Percentiles rank a stretch among this genome's conserved stretches.
phyloP scores from a whole-genome alignment of 495 filamentous ascomycete genomes.

The Talaromyces proteolyticus region DNA sequence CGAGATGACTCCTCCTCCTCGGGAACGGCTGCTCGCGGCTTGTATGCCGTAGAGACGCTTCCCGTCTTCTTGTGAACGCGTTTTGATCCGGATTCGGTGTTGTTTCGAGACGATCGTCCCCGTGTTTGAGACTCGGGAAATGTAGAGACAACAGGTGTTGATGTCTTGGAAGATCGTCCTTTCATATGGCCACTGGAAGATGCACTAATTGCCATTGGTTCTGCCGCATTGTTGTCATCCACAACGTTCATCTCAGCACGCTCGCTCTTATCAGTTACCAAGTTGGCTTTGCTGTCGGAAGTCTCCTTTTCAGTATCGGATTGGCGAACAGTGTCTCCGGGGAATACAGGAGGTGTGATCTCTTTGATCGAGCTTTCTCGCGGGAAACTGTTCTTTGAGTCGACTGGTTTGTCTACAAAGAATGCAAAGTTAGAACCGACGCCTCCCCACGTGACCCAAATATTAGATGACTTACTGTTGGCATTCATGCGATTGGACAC shows the following conservation, averaged over 20 bases:
- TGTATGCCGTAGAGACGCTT: conserved; percentile 22
- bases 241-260: not conserved
- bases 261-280: conserved; percentile 11
- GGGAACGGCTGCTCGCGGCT: conserved; percentile 21
- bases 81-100: conserved; percentile 31
- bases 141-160: conserved; percentile 38
- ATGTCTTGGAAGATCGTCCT: conserved; percentile 53
- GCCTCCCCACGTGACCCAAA: not conserved
- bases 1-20: conserved; percentile 46
- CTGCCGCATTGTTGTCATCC: not conserved
- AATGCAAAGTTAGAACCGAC: conserved; percentile 5
- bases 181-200: conserved; percentile 11
- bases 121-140: conserved; percentile 36
- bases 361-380: conserved; percentile 22
- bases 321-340: conserved; percentile 21
- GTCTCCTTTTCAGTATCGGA: conserved; percentile 19
- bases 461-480: conserved; percentile 14
- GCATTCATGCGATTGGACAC: conserved; percentile 43
- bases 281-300: conserved; percentile 29
- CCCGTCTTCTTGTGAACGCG: conserved; percentile 63
- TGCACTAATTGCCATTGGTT: conserved; percentile 1
- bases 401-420: conserved; percentile 27
- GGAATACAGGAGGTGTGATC: conserved; percentile 15
- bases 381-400: conserved; percentile 24
- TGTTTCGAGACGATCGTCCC: conserved; percentile 16